Evolutionary conservation across 768 basidiomycete genomes (phyloP).

Genomic region (Trametes elegans): DNA sequence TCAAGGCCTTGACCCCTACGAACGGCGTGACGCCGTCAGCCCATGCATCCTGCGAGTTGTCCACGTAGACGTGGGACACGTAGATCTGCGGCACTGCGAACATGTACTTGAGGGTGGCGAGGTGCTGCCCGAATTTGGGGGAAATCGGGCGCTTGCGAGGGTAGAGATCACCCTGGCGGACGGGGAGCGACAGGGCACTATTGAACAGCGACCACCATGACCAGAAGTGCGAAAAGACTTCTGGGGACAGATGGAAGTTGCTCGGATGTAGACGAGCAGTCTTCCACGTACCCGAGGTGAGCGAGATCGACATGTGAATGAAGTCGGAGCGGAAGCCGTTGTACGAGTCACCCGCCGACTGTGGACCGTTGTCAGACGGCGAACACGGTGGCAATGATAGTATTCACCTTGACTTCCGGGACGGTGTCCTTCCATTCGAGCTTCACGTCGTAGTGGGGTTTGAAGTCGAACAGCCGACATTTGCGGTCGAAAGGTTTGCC

Average conservation of each 20-base stretch:
- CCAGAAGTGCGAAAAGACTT: slow-evolving; percentile 86
- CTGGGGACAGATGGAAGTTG: slow-evolving; percentile 83
- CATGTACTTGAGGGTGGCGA: slow-evolving; percentile 91
- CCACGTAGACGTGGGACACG: slow-evolving; percentile 84
- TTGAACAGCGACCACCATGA: slow-evolving; percentile 91
- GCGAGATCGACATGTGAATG: slow-evolving; percentile 86
- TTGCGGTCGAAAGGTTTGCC: slow-evolving; percentile 67
- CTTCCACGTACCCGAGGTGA: slow-evolving; percentile 59
- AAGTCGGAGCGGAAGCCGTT: slow-evolving; percentile 90
- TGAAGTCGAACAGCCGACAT: slow-evolving; percentile 80
- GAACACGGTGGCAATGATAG: background rate
- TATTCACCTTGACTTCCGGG: slow-evolving; percentile 48
- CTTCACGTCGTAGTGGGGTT: slow-evolving; percentile 74
- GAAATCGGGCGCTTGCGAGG: slow-evolving; percentile 63
- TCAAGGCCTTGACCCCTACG: slow-evolving; percentile 82
- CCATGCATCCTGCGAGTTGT: slow-evolving; percentile 81
- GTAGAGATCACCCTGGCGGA: slow-evolving; percentile 85
- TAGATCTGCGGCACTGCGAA: slow-evolving; percentile 74
- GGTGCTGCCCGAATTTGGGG: slow-evolving; percentile 83
- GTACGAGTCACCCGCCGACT: slow-evolving; percentile 66
- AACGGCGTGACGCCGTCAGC: slow-evolving; percentile 71
- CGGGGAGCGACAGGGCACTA: slow-evolving; percentile 71
- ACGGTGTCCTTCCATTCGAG: slow-evolving; percentile 46
- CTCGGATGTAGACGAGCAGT: slow-evolving; percentile 39
- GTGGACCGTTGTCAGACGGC: slow-evolving; percentile 27